Evolutionary conservation across 1,284 basidiomycete species (phyloP), one percentile per base, ranked within the genome.

Genomic region (Rhodotorula sp.): DNA sequence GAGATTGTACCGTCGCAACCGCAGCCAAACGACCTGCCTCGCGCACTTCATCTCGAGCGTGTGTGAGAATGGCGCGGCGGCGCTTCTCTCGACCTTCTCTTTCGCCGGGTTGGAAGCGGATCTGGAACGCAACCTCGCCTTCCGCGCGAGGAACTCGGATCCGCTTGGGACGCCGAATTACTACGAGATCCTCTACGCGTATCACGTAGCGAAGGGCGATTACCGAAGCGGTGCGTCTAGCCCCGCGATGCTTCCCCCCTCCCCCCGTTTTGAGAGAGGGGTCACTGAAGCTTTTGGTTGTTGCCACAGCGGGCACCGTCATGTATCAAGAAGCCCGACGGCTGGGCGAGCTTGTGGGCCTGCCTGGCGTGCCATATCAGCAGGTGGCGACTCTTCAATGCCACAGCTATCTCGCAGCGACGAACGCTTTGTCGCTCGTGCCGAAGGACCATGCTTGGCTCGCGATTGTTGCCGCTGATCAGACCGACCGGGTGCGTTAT

Each of bases 321-420:
- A 98, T 99, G 95, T 98, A 96, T 80, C 91, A 94, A 77, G 89
- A 93, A 71, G 93, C 91, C 24, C 85, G 89, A 69, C 89, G 91
- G 75, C 82, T 97, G 15, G 87, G 86, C 63, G 87, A 87, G 60
- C 80, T 88, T 57, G 82, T 85, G 68, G 77, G 82, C 49, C 82
- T 75, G 54, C 63, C 66, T 2, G 55, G 45, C 49, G 75, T 60
- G 66, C 48, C 78, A 74, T 86, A 89, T 75, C 80, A 87, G 44
- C 84, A 86, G 24, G 78, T 90, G 62, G 86, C 87, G 46, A 87
- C 88, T 72, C 86, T 90, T 76, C 91, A 94, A 80, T 86, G 92
- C 37, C 91, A 83, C 84, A 91, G 76, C 73, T 91, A 93, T 78
- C 85, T 90, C 60, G 87, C 95, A 45, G 89, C 93, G 24, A 91